Conservation (phyloP, 345 rosid species). For the Gossypium rotundifolium region DNA sequence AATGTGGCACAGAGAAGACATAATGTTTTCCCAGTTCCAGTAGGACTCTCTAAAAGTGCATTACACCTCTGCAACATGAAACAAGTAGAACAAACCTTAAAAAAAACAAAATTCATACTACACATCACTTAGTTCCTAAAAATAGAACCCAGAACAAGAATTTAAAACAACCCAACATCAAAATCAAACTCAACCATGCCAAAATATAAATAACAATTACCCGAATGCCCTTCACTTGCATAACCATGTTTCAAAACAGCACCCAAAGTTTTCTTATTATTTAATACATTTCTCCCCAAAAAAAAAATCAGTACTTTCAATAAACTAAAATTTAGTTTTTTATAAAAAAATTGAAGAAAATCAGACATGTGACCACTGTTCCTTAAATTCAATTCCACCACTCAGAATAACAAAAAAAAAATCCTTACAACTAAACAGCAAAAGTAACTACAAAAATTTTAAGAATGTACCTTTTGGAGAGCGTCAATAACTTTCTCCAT, state of each 20-base stretch:
- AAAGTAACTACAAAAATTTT: not conserved
- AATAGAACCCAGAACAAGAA: not conserved
- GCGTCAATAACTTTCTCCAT: slow-evolving; percentile 90
- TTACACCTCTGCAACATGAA: slow-evolving; percentile 56
- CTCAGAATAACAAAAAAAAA: not conserved
- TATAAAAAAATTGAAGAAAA: not conserved
- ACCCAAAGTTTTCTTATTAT: not conserved
- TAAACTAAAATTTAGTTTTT: not conserved
- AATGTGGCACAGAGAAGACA: slow-evolving; percentile 95
- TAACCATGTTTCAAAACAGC: not conserved
- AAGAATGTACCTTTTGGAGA: slow-evolving; percentile 64
- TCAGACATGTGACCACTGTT: not conserved
- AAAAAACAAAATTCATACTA: not conserved
- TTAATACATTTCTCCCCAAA: too few species aligned
- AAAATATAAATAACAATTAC: not conserved
- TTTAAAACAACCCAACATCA: not conserved
- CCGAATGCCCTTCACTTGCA: slow-evolving; percentile 2
- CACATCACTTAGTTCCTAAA: not conserved
- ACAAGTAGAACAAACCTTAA: not conserved
- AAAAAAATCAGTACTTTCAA: not conserved
- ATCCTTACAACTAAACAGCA: not conserved
- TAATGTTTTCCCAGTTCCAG: slow-evolving; percentile 94
- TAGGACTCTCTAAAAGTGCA: slow-evolving; percentile 95
- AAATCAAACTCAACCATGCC: not conserved
- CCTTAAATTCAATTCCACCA: not conserved